phyloP scores from a whole-genome alignment of 1,284 basidiomycete species.

The Mycena sp. region DNA sequence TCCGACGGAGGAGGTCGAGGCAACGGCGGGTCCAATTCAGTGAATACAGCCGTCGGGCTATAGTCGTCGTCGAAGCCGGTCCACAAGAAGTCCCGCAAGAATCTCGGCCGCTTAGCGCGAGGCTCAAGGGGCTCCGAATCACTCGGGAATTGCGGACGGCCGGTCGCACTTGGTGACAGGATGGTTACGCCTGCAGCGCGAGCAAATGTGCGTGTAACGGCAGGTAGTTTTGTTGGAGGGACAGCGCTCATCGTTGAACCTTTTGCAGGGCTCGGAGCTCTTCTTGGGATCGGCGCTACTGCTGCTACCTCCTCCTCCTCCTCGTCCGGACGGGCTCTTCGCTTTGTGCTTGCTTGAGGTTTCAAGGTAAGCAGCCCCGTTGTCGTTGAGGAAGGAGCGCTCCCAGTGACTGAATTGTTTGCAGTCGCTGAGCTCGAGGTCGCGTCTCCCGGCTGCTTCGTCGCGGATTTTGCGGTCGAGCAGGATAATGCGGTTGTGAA shows the following conservation, averaged over 20 bases:
- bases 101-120: slow-evolving; percentile 19
- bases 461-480: slow-evolving; percentile 41
- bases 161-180: slow-evolving; percentile 14
- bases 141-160: background rate
- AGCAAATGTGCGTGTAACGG: slow-evolving; percentile 31
- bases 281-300: too few species aligned
- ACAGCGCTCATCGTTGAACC: slow-evolving; percentile 26
- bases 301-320: background rate
- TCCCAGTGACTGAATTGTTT: slow-evolving; percentile 19
- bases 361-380: slow-evolving; percentile 30
- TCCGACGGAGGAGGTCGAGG: slow-evolving; percentile 27
- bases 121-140: background rate
- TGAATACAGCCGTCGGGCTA: slow-evolving; percentile 30
- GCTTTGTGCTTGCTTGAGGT: slow-evolving; percentile 17
- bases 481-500: slow-evolving; percentile 35
- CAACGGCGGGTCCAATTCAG: slow-evolving; percentile 30
- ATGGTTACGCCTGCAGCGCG: slow-evolving; percentile 19
- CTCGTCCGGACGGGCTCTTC: background rate
- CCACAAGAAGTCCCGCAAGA: slow-evolving; percentile 31
- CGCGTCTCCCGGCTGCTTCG: slow-evolving; percentile 33
- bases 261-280: slow-evolving; percentile 21
- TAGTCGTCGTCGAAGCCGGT: background rate
- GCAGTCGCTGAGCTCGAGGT: slow-evolving; percentile 36
- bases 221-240: slow-evolving; percentile 5
- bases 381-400: slow-evolving; percentile 28